phyloP scores from a whole-genome alignment of 139 green algal species.

The Ostreobium quekettii region DNA sequence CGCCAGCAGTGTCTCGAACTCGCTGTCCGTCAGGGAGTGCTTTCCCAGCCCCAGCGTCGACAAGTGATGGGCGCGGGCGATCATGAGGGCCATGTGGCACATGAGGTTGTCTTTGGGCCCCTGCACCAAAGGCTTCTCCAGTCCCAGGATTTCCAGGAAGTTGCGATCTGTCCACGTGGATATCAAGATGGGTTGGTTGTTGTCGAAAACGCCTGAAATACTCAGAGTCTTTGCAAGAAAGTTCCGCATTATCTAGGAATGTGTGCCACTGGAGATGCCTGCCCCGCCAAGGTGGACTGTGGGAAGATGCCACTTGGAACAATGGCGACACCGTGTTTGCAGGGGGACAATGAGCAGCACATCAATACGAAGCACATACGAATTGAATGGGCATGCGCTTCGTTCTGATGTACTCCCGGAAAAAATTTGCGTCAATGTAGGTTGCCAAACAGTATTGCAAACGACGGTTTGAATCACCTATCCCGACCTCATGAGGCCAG shows the following conservation, averaged over 20 bases:
- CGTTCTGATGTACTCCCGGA: constrained; percentile 11
- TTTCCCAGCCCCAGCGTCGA: constrained; percentile 33
- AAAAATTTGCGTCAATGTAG: no score
- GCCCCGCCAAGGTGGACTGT: no score
- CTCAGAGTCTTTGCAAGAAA: no score
- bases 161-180: constrained; percentile 7
- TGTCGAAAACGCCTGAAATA: no score
- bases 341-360: neutral
- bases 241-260: no score
- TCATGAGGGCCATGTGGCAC: constrained; percentile 31
- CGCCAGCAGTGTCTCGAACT: constrained; percentile 36
- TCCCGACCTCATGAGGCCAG: no score
- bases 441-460: no score
- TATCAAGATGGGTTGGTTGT: no score
- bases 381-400: constrained; percentile 11
- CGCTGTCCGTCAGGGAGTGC: constrained; percentile 32
- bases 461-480: no score
- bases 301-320: no score
- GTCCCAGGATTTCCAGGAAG: constrained; percentile 22
- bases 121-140: constrained; percentile 27
- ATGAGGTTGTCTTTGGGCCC: constrained; percentile 20
- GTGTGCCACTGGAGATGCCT: no score
- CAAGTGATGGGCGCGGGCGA: constrained; percentile 26
- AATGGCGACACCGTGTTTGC: no score
- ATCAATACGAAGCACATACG: constrained; percentile 6